phyloP scores from a whole-genome alignment of 208 protist genomes.

The Leishmania lainsoni region DNA sequence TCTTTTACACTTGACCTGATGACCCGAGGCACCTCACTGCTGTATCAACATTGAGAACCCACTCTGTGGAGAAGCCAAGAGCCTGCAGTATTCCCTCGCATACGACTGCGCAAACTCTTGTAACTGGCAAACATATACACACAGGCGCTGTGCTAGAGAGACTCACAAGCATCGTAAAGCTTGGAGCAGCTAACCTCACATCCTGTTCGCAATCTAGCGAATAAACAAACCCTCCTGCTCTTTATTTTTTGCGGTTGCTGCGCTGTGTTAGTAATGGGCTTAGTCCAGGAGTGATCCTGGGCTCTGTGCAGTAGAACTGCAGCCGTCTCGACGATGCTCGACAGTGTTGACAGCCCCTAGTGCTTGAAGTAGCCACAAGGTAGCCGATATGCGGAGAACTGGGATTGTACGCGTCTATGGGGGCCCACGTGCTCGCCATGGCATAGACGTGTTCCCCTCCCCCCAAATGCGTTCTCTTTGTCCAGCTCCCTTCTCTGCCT shows the following conservation, averaged over 20 bases:
- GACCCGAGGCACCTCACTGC: background rate
- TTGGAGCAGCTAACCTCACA: background rate
- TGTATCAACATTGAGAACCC: background rate
- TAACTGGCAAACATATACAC: no score
- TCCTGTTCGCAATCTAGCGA: background rate
- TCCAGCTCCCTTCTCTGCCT: no score
- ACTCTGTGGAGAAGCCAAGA: background rate
- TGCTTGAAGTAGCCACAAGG: no score
- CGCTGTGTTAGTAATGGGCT: background rate
- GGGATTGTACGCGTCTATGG: no score
- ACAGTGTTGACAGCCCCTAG: no score
- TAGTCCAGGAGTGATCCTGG: background rate
- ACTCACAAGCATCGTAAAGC: background rate
- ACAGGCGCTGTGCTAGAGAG: background rate
- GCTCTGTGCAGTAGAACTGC: background rate
- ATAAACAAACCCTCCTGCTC: background rate
- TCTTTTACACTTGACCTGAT: background rate
- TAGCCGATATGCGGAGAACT: no score
- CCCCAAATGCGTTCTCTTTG: no score
- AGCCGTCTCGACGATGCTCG: background rate
- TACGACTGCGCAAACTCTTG: background rate
- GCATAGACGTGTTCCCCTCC: no score
- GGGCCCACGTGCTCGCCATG: no score
- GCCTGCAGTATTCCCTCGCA: background rate
- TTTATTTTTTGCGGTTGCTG: background rate